Evolutionary conservation across 2,329 filamentous ascomycete species (phyloP), one percentile per base, ranked within the genome.

Genomic region (Diaporthe longicolla): DNA sequence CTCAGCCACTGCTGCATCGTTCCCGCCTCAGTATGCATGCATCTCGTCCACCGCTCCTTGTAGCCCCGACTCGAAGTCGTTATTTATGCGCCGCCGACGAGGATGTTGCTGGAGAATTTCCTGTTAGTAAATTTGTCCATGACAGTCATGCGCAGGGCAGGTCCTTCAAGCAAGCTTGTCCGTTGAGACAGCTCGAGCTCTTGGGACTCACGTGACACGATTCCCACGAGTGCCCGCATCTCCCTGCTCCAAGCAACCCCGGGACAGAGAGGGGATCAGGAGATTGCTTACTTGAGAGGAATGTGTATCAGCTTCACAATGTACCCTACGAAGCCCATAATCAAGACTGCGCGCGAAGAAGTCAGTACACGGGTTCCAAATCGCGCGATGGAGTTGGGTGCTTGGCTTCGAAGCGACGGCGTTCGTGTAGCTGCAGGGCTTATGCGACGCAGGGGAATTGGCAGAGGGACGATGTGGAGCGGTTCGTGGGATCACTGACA

Each of bases 291-390:
- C 63, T 93, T 93, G 77, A 93, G 88, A 76, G 91, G 91, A 65
- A 93, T 92, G 82, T 93, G 91, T 77, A 93, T 91, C 80, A 93
- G 87, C 87, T 93, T 93, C 81, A 93, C 90, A 76, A 93, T 83
- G 83, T 93, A 93, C 76, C 91, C 91, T 73, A 93, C 91, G 63
- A 90, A 89, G 76, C 91, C 91, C 91, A 93, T 93, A 83, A 93
- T 88, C 76, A 93, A 82, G 84, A 93, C 74, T 75, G 43, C 15
- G 29, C 45, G 11, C 21, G 19, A 45, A n/a, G 35, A 48, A n/a
- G 58, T 73, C 50, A 75, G 71, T 48, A 68, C 32, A 21, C 26
- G 29, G 21, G 32, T 29, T 4, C 40, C 24, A 74, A 17, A 29
- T 55, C 45, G 26, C 54, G 19, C 32, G 48, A 21, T 48, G 26